Conservation (phyloP, 371 early-diverging fungal genomes). For the Mucor plumbeus region DNA sequence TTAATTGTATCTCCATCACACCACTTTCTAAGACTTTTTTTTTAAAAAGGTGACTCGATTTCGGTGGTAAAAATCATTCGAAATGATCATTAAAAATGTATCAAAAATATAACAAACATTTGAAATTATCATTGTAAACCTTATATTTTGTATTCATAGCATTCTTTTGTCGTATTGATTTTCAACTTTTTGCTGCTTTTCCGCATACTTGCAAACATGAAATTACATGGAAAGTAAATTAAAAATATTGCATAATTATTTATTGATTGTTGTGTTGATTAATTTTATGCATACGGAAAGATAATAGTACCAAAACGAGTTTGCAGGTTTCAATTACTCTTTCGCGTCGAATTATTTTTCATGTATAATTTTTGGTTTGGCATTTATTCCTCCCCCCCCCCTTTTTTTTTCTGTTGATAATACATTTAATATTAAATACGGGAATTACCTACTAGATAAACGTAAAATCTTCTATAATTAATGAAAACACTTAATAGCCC, state of each 20-base stretch:
- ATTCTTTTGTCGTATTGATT: neutral
- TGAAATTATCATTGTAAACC: neutral
- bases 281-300: neutral
- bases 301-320: neutral
- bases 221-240: neutral
- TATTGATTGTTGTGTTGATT: neutral
- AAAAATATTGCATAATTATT: neutral
- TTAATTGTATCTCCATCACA: conserved; percentile 3
- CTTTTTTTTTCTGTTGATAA: too few species aligned
- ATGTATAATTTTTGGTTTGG: too few species aligned
- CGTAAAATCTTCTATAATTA: too few species aligned
- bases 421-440: too few species aligned
- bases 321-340: too few species aligned
- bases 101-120: neutral
- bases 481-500: too few species aligned
- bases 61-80: neutral
- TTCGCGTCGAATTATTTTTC: too few species aligned
- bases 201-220: neutral
- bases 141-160: neutral
- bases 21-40: neutral
- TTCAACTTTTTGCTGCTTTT: neutral
- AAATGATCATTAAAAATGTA: too few species aligned
- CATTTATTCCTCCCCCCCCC: too few species aligned
- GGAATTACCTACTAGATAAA: too few species aligned
- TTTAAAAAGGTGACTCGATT: conserved; percentile 6